phyloP scores from a whole-genome alignment of 73 alveolate species.

The Blepharisma japonicum region DNA sequence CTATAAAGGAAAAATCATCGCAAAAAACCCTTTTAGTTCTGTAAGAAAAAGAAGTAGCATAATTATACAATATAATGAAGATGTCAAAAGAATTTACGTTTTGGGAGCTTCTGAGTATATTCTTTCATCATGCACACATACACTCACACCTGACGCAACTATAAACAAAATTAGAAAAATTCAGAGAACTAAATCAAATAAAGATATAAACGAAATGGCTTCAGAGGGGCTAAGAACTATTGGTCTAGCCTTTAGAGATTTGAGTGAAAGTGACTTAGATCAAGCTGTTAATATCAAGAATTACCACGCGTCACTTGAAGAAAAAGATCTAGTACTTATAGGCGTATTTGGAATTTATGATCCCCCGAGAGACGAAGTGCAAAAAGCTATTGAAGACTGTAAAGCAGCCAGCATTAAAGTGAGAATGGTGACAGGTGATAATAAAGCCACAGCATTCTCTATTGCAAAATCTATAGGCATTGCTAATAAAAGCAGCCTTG shows the following conservation, averaged over 20 bases:
- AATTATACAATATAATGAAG: slow-evolving; percentile 44
- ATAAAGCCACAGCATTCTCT: slow-evolving; percentile 24
- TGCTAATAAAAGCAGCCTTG: slow-evolving; percentile 11
- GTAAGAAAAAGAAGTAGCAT: slow-evolving; percentile 69
- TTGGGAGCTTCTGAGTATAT: slow-evolving; percentile 26
- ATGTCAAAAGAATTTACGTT: slow-evolving; percentile 37
- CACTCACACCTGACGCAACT: not conserved
- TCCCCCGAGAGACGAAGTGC: slow-evolving; percentile 89
- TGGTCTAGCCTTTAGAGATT: not conserved
- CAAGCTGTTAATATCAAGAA: not conserved
- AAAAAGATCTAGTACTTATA: slow-evolving; percentile 64
- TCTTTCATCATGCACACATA: not conserved
- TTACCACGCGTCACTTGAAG: slow-evolving; percentile 36
- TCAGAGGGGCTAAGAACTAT: not conserved
- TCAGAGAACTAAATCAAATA: no score
- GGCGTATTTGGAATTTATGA: slow-evolving; percentile 91
- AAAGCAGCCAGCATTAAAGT: slow-evolving; percentile 87
- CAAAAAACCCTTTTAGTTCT: slow-evolving; percentile 65
- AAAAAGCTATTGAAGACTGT: slow-evolving; percentile 75
- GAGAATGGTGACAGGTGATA: slow-evolving; percentile 95
- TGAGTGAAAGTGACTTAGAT: not conserved
- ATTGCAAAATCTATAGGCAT: slow-evolving; percentile 3
- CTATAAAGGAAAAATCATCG: slow-evolving; percentile 32
- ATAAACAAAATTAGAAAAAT: not conserved
- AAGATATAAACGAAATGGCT: not conserved